Conservation (phyloP, 345 rosid genomes). For the Gossypium australe region DNA sequence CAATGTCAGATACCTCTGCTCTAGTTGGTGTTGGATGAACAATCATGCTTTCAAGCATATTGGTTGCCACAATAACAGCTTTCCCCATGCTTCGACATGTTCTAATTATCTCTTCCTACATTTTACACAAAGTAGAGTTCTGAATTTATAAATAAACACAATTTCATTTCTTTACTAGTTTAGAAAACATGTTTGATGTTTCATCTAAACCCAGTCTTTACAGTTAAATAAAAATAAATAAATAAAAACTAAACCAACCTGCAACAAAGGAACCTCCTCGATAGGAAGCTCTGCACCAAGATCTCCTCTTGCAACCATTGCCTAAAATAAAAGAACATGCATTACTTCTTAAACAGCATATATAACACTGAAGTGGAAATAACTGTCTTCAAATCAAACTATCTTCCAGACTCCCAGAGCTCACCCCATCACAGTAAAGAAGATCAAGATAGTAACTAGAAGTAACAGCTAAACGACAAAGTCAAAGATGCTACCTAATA, state of each 20-base stretch:
- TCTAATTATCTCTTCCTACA: conserved; percentile 81
- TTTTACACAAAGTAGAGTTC: conserved; percentile 9
- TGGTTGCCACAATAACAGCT: conserved; percentile 97
- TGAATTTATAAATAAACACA: conserved; percentile 4
- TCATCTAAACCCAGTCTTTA: conserved; percentile 3
- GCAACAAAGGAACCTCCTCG: conserved; percentile 97
- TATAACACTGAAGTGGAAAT: background rate
- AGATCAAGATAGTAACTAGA: background rate
- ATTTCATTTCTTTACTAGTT: conserved; percentile 5
- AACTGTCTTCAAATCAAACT: background rate
- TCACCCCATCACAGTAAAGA: background rate
- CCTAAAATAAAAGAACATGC: conserved; percentile 37
- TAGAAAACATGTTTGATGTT: conserved; percentile 11
- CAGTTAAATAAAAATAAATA: background rate
- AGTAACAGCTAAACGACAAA: background rate
- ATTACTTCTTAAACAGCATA: background rate
- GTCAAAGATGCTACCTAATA: background rate
- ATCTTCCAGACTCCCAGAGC: background rate
- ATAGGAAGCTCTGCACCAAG: conserved; percentile 99
- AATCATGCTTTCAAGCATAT: conserved; percentile 99
- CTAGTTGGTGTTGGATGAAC: conserved; percentile 98
- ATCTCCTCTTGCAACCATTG: conserved; percentile 99
- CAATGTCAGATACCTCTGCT: conserved; percentile 99
- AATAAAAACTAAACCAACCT: conserved; percentile 38
- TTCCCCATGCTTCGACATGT: conserved; percentile 98